Evolutionary conservation across 768 basidiomycete species (phyloP), one percentile per base, ranked within the genome.

Genomic region (Steccherinum ochraceum): DNA sequence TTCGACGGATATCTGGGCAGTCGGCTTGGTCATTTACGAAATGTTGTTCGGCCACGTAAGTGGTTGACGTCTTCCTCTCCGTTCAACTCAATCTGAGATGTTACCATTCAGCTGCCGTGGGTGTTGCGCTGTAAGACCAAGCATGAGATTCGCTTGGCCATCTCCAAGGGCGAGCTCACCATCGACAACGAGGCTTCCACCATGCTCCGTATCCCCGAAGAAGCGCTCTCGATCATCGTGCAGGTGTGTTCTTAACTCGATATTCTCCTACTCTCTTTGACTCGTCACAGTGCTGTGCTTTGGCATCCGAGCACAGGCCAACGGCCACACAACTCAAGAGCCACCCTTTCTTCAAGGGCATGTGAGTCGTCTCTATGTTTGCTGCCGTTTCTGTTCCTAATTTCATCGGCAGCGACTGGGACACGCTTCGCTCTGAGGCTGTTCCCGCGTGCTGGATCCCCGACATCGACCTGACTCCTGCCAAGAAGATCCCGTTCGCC

Each of bases 1-100:
- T 23, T 27, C 52, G 12, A 40, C 24, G n/a, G 52, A 54, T 20
- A 26, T 54, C 4, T 54, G 35, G 40, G 52, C 52, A 23, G 45
- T 27, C 35, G 52, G 25, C 18, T 35, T 40, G 11, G 10, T 27
- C 5, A n/a, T 50, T 4, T 54, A 49, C 35, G 44, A 53, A 40
- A 50, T 49, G 48, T 35, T 47, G 12, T 16, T 35, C 4, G 51
- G 51, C 3, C 45, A 45, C 12, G 51, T 52, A 19, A 41, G 51
- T 52, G 12, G 11, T 25, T n/a, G 11, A n/a, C n/a, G 10, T 43
- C 41, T 19, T 18, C n/a, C 5, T 43, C n/a, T 7, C 11, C 10
- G 21, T n/a, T 43, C 11, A 5, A 18, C 7, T 23, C 11, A 39
- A 19, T n/a, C 41, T 43, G 11, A 43, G n/a, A 43, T n/a, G 41